Evolutionary conservation across 73 alveolate genomes (phyloP), one percentile per base, ranked within the genome.

Genomic region (Stentor roeselii): DNA sequence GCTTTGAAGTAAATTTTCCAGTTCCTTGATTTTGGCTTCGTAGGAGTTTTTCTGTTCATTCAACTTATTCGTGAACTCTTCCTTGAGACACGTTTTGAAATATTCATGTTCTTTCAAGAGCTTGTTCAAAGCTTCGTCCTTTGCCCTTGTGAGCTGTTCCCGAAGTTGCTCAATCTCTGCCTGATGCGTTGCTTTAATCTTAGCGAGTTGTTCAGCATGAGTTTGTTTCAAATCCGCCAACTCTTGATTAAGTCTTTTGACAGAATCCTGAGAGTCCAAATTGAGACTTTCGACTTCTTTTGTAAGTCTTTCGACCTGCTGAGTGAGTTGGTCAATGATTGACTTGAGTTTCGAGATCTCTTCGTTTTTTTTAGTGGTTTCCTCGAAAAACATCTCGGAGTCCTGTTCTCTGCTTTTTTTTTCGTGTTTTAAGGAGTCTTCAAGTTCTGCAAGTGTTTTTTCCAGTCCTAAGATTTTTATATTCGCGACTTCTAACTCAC

Each of bases 291-390:
- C 84, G 3, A 90, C 11, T 39, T 82, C 87, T 38, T 39, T 3
- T 59, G 34, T 82, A 59, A 90, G 60, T 35, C 82, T 76, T 3
- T 90, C 90, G 32, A 90, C 86, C 60, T 90, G 60, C 14, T 75
- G 50, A n/a, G 50, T 59, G 3, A 87, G 76, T 58, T 42, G 76
- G 11, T 60, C 85, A 50, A 50, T 50, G 21, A 21, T 50, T 67
- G 27, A 36, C 14, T 67, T 67, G 27, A 67, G 42, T 11, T 2
- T 67, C n/a, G 21, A 15, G 34, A 67, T 67, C 37, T 67, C 80
- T 27, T 21, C 37, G 2, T n/a, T 67, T 67, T 32, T 67, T 67
- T 67, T 67, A 14, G 21, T n/a, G 37, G 14, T 67, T 67, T 67
- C 80, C 2, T 67, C 50, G 2, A 21, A 21, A 34, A 67, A 67